Evolutionary conservation across 176 grass and related monocot species (phyloP).

Genomic region (Tuctoria greenei): DNA sequence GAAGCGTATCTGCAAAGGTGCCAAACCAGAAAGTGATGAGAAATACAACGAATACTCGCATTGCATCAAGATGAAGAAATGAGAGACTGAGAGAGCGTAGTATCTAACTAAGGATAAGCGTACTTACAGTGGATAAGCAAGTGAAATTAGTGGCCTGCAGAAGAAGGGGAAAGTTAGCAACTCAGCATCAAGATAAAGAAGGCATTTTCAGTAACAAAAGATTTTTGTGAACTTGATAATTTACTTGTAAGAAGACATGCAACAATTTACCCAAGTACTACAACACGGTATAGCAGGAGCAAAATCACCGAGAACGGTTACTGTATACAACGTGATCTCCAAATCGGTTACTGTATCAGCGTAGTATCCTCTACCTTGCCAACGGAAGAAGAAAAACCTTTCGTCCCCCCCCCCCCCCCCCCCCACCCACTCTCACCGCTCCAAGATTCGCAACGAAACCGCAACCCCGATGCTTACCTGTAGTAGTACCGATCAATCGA

Average conservation of each 20-base stretch:
- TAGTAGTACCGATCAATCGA: not conserved
- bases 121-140: slow-evolving; percentile 97
- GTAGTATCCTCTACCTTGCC: too few relatives aligned
- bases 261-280: slow-evolving; percentile 15
- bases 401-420: too few relatives aligned
- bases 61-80: not conserved
- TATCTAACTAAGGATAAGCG: not conserved
- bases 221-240: not conserved
- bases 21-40: not conserved
- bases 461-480: too few relatives aligned
- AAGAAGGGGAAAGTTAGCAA: slow-evolving; percentile 2
- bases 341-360: too few relatives aligned
- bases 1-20: slow-evolving; percentile 76
- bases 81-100: not conserved
- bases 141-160: slow-evolving; percentile 85
- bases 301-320: too few relatives aligned
- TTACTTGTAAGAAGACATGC: not conserved
- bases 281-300: too few relatives aligned
- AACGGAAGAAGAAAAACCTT: too few relatives aligned
- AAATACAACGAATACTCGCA: not conserved
- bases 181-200: not conserved
- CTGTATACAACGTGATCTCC: too few relatives aligned
- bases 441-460: too few relatives aligned
- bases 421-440: too few relatives aligned
- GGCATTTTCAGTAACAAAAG: not conserved